Percentiles rank a stretch among this genome's conserved stretches.
Evolutionary conservation across 768 basidiomycete genomes (phyloP).

Genomic region (Trametes cubensis): DNA sequence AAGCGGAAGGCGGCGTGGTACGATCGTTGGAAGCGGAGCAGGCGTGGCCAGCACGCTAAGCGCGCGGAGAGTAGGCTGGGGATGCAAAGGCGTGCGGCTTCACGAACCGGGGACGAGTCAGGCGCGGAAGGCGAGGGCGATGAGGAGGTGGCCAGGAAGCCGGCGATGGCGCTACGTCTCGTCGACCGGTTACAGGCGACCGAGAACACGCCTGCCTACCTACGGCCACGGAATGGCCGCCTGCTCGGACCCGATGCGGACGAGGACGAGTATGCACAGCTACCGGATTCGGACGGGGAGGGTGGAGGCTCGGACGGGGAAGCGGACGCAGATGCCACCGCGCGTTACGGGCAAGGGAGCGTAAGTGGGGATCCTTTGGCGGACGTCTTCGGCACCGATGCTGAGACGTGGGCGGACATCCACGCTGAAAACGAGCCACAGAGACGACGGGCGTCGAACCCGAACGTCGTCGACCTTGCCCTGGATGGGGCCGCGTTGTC

Average conservation of each 20-base stretch:
- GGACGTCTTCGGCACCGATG: constrained; percentile 70
- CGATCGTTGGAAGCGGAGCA: constrained; percentile 76
- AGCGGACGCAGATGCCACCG: constrained; percentile 42
- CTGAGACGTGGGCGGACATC: constrained; percentile 62
- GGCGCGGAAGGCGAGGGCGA: constrained; percentile 25
- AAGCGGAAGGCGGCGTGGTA: constrained; percentile 79
- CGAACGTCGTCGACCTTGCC: constrained; percentile 55
- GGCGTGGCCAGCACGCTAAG: constrained; percentile 62
- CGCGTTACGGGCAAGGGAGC: constrained; percentile 36
- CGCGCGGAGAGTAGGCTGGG: constrained; percentile 48
- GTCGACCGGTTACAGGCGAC: constrained; percentile 48
- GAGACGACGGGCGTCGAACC: constrained; percentile 38
- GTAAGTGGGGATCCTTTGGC: constrained; percentile 52
- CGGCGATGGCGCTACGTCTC: constrained; percentile 53
- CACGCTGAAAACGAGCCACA: constrained; percentile 37
- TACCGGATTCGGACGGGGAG: constrained; percentile 25
- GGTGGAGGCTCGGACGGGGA: constrained; percentile 19
- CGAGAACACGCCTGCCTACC: constrained; percentile 37
- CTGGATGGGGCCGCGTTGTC: constrained; percentile 47
- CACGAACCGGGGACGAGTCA: constrained; percentile 22
- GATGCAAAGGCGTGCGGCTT: constrained; percentile 31
- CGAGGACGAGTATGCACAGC: constrained; percentile 27
- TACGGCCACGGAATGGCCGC: constrained; percentile 19
- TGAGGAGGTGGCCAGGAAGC: constrained; percentile 35
- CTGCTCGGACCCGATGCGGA: constrained; percentile 34